A percentile compares a stretch with the other conserved stretches of the same genome.
Conservation (phyloP, 2,329 filamentous ascomycete genomes). For the Penicillium carneum region DNA sequence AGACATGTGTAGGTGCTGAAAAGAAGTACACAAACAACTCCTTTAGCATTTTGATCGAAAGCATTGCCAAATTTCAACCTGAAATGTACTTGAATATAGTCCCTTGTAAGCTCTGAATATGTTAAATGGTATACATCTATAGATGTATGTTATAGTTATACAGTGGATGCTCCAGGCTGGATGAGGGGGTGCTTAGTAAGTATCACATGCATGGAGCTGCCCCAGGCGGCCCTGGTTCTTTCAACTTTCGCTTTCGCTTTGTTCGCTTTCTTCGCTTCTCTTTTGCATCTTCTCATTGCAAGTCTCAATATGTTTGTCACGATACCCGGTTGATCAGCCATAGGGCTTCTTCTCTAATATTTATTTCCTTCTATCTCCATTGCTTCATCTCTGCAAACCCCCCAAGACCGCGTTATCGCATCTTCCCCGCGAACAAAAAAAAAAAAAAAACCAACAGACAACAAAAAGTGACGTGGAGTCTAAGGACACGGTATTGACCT, state of each 20-base stretch:
- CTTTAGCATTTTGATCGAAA: no score
- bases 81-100: no score
- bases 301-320: conserved; percentile 7
- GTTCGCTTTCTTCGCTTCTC: background rate
- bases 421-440: conserved; percentile 1
- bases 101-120: no score
- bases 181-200: conserved; percentile 11
- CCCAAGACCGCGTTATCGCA: background rate
- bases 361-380: background rate
- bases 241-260: background rate
- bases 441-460: background rate
- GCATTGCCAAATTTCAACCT: no score
- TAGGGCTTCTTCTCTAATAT: background rate
- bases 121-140: no score
- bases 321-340: conserved; percentile 9
- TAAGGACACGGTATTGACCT: conserved; percentile 15
- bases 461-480: background rate
- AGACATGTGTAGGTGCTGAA: no score
- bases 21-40: no score
- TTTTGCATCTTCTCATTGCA: background rate
- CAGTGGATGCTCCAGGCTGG: no score
- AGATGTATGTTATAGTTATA: no score
- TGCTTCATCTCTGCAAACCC: background rate
- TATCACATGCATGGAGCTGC: conserved; percentile 15
- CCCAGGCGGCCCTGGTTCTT: background rate